These are phyloP conservation scores for Oldenlandia corymbosa DNA, from an alignment of 257 asterid species.

Conservation along the genomic window DNA sequence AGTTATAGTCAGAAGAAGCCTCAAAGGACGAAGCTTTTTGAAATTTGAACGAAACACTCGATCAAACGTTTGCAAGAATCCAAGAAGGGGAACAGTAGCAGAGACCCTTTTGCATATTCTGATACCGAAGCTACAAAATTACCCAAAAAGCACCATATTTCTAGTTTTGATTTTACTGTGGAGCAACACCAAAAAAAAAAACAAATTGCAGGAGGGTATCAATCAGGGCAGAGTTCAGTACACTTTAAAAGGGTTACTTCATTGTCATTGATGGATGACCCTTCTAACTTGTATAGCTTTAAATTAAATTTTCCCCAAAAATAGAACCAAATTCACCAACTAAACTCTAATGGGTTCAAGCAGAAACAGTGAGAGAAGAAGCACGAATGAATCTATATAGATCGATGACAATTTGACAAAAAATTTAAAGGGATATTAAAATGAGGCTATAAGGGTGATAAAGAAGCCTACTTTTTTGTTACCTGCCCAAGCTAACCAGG, in stretches of 20 bases:
- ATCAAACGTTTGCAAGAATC: conserved; percentile 48
- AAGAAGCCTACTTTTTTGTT: conserved; percentile 21
- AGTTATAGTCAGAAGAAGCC: conserved; percentile 17
- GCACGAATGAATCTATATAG: conserved; percentile 22
- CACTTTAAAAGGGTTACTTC: conserved; percentile 37
- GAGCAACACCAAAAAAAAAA: conserved; percentile 31
- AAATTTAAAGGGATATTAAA: conserved; percentile 26
- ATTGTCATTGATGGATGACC: too few relatives aligned
- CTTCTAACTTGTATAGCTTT: too few relatives aligned
- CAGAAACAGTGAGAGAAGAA: conserved; percentile 45
- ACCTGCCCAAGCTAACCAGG: conserved; percentile 57
- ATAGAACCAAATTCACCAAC: conserved; percentile 38
- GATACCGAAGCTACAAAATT: conserved; percentile 39
- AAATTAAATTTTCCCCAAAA: conserved; percentile 42
- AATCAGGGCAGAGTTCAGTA: conserved; percentile 28
- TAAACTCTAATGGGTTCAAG: conserved; percentile 40
- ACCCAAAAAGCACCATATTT: conserved; percentile 40
- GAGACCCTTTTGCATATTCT: conserved; percentile 47
- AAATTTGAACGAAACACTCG: conserved; percentile 34
- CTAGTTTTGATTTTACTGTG: conserved; percentile 33
- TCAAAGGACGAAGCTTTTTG: conserved; percentile 25
- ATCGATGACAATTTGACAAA: conserved; percentile 27
- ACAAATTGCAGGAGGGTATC: conserved; percentile 28
- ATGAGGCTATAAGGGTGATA: too few relatives aligned
- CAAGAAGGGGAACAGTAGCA: conserved; percentile 36